Base-by-base conservation (phyloP, 2,329 filamentous ascomycete genomes). In the Fusarium chuoi region DNA sequence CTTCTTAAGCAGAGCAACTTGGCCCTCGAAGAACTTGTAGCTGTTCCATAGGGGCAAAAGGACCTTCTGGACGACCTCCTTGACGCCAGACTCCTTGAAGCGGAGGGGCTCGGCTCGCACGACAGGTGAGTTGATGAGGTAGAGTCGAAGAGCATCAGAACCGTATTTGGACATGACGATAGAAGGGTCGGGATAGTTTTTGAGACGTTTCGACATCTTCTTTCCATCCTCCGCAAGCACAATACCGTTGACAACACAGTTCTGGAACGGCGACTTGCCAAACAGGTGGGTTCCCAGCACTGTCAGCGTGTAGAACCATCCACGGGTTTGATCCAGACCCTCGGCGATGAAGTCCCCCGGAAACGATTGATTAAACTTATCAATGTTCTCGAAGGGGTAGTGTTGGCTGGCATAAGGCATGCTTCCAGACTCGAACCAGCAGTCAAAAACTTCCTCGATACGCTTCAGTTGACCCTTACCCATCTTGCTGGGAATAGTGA, bases 201-300 rank as follows among this genome's bases (percentile, higher is more conserved):
- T 97, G 65, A 98, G 87, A 61, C 96, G 91, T 84, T 98, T 98
- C 12, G 95, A 98, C 96, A 98, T 98, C 87, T 98, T 98, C 87
- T 98, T 98, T 63, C 96, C 96, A 79, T 98, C 94, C 81, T 97
- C 95, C 2, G 95, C 95, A 45, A 98, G 88, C 9, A 98, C 95
- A 71, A 98, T 96, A 56, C 95, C 95, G 80, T 97, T 98, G 71
- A 98, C 95, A n/a, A 98, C 94, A 78, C 94, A 97, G 81, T 98
- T 98, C 84, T 96, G 92, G 87, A 98, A 98, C 0, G 96, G 95
- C 5, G 95, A 90, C 41, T 90, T 89, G 48, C 93, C 93, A 78
- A 96, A 97, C 8, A 98, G 88, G 80, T 97, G 94, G 13, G 93
- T 96, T 39, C 95, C 95, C 54, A 98, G 86, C 15, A 98, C 94